phyloP scores from a whole-genome alignment of 768 basidiomycete genomes.

The Exidia glandulosa region DNA sequence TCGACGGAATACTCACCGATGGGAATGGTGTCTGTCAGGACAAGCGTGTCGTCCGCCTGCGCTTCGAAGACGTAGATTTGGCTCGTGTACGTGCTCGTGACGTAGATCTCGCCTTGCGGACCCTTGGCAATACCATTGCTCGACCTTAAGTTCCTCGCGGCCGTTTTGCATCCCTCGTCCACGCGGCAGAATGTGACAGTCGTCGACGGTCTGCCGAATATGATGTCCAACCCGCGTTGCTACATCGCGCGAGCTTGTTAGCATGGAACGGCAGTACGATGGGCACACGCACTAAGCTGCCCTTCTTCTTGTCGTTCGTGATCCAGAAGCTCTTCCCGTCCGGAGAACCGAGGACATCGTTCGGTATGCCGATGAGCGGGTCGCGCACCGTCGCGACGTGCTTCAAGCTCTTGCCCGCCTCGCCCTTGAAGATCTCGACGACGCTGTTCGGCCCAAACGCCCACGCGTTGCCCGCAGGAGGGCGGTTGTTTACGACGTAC shows the following conservation, averaged over 20 bases:
- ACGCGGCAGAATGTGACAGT: constrained; percentile 58
- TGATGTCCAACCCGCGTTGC: constrained; percentile 13
- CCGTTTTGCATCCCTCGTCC: constrained; percentile 49
- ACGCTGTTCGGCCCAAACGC: constrained; percentile 57
- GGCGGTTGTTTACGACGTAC: constrained; percentile 64
- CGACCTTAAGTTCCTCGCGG: constrained; percentile 35
- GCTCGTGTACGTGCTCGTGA: constrained; percentile 35
- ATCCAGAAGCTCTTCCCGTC: constrained; percentile 58
- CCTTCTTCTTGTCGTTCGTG: constrained; percentile 59
- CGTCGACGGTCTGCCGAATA: constrained; percentile 25
- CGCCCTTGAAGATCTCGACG: constrained; percentile 58
- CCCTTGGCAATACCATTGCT: constrained; percentile 49
- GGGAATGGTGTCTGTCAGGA: constrained; percentile 39
- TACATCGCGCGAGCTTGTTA: background rate
- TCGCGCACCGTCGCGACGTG: constrained; percentile 51
- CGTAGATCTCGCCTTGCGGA: constrained; percentile 43
- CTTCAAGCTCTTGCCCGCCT: constrained; percentile 29
- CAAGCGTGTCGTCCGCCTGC: constrained; percentile 47
- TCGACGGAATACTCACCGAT: constrained; percentile 31
- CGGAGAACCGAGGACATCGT: constrained; percentile 55
- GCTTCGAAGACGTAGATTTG: constrained; percentile 42
- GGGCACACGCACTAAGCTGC: constrained; percentile 45
- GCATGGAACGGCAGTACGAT: background rate
- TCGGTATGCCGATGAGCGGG: constrained; percentile 49
- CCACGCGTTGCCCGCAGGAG: constrained; percentile 28